Conservation (phyloP, 768 basidiomycete genomes). For the Leccinum variicolor region DNA sequence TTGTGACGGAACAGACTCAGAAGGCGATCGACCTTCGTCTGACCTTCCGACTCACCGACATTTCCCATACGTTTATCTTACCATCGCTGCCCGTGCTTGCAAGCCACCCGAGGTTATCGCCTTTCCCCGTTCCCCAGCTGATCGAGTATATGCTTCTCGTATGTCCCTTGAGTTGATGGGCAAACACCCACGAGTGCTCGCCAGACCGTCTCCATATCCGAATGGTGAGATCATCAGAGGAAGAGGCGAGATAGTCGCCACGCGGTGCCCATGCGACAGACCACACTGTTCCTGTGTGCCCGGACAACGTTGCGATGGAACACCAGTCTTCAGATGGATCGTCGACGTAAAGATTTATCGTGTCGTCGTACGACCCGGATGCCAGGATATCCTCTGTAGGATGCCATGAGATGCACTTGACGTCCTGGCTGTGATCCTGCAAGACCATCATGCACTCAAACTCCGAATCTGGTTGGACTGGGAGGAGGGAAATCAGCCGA, state of each 20-base stretch:
- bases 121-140: constrained; percentile 57
- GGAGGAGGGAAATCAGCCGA: neutral
- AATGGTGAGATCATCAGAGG: constrained; percentile 81
- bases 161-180: constrained; percentile 59
- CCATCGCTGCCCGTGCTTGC: constrained; percentile 89
- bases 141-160: constrained; percentile 78
- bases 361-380: constrained; percentile 96
- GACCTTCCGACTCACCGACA: constrained; percentile 44
- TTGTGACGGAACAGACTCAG: constrained; percentile 4
- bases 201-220: constrained; percentile 77
- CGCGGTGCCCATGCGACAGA: constrained; percentile 75
- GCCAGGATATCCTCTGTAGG: constrained; percentile 96
- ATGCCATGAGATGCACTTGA: constrained; percentile 95
- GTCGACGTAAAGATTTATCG: constrained; percentile 89
- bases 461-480: constrained; percentile 88
- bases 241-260: constrained; percentile 79
- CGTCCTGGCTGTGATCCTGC: constrained; percentile 97
- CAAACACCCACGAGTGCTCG: constrained; percentile 61
- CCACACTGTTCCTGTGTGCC: constrained; percentile 92
- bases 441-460: constrained; percentile 94
- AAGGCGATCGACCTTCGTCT: neutral
- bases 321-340: constrained; percentile 96
- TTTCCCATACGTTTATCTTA: constrained; percentile 73
- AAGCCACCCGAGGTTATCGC: constrained; percentile 66
- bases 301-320: constrained; percentile 75